Base-by-base conservation (phyloP, 805 yeast genomes). In the Sungouiozyma ichnusensis region DNA sequence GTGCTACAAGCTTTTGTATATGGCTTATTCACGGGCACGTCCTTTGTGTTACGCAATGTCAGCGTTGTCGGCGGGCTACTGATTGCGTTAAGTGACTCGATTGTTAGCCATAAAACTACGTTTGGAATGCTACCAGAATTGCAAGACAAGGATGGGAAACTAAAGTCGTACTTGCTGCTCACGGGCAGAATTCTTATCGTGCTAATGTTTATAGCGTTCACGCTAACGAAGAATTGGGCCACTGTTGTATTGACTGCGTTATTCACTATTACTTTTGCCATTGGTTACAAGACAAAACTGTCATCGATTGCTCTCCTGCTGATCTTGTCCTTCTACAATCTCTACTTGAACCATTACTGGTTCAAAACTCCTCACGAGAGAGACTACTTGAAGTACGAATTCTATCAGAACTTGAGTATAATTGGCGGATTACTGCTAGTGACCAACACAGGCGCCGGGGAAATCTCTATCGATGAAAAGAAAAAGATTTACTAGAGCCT, bases 361-460 rank as follows among this genome's bases (percentile, higher is more conserved):
- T 68, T 76, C 42, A 80, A 77, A 61, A 74, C 76, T 40, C 59
- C 74, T 39, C 74, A 72, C 47, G 76, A 79, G 64, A 79, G 96
- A 57, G 98, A 90, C 65, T 84, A 78, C 64, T 67, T 86, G 62
- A 84, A 84, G 64, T 92, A 88, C 63, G 97, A 88, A 65, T 85
- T 84, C 63, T 90, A 83, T 74, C 98, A 92, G 68, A 86, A 95
- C 33, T 71, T 90, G 59, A 82, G 94, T 44, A 90, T 90, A 60
- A 88, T 90, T 39, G 98, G 98, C 44, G 98, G 97, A 1, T 74
- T 90, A 48, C 67, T 90, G 47, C 69, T 92, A 51, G 85, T 92
- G 47, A 95, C 85, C 45, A 86, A 84, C 66, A 85, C 95, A 3
- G 98, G 98, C 48, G 97, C 97, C 24, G 98, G 98, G 39, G 88